Base-by-base conservation (phyloP, 331 rosid species). In the Malus hybrid region DNA sequence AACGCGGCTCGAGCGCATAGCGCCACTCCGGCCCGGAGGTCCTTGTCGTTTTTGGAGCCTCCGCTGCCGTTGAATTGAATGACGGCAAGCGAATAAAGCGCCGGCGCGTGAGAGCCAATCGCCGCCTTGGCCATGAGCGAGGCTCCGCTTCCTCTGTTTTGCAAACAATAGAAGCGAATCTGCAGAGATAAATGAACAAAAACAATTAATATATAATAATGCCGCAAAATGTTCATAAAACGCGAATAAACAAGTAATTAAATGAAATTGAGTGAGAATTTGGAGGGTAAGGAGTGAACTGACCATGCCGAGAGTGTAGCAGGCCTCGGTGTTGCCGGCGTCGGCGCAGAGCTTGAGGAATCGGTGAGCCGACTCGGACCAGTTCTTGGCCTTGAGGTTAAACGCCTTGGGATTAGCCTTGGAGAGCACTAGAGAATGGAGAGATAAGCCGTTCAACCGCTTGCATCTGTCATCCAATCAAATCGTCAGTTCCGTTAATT, bases 51-150 rank as follows among this genome's bases (percentile, higher is more conserved):
- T 31, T 95, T 92, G 5, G 98, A 83, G 6, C 99, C 99, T 0
- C 99, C 98, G 81, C 99, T 95, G 28, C 99, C 99, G 84, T 95
- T 95, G 84, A 95, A 95, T 79, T 95, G 99, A 50, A 95, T 83
- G 3, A 95, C 98, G 1, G 98, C 97, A 0, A 95, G 94, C 6
- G 99, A 90, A 81, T 95, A 95, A 0, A 95, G 83, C 0, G 99
- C 96, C 70, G 83, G 91, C 75, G 97, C 99, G 93, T 95, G 92
- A 27, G 97, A 93, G 31, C 79, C 71, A 77, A 95, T 90, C 72
- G 99, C 99, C 2, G 98, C 99, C 85, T 92, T 95, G 10, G 99
- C 99, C 92, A 95, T 88, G 5, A 92, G 71, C 32, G 99, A 92
- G 1, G 99, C 99, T 6, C 99, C 99, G 77, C 91, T 90, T 6